phyloP scores from a whole-genome alignment of 2,329 filamentous ascomycete species.

The Plectosphaerella cucumerina region DNA sequence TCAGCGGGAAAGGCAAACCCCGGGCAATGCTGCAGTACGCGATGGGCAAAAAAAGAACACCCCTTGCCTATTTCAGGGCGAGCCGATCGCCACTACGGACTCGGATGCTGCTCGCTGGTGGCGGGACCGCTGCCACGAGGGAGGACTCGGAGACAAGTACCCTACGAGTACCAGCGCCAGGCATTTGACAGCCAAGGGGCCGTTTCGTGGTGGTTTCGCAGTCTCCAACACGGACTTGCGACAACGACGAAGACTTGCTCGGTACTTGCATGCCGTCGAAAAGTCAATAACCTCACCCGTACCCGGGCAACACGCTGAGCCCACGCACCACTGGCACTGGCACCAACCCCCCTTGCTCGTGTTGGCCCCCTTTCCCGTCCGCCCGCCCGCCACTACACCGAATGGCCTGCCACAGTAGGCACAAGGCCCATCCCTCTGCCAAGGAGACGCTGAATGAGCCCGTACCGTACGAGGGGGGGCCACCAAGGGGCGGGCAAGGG shows the following conservation, averaged over 20 bases:
- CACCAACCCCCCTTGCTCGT: no score
- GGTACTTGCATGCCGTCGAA: not conserved
- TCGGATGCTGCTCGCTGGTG: not conserved
- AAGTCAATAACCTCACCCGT: no score
- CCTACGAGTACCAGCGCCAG: not conserved
- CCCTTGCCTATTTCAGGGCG: not conserved
- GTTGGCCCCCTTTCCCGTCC: no score
- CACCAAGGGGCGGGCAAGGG: not conserved
- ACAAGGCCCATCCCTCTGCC: not conserved
- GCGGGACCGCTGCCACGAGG: no score
- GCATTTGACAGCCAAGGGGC: not conserved
- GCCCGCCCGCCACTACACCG: no score
- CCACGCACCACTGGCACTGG: not conserved
- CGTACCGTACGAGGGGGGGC: no score
- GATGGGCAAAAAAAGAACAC: not conserved
- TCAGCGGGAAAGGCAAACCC: not conserved
- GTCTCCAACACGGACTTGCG: not conserved
- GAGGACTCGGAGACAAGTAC: not conserved
- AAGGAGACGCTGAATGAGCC: not conserved
- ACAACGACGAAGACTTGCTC: no score
- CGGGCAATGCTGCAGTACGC: not conserved
- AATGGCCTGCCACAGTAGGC: not conserved
- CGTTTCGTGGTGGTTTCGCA: no score
- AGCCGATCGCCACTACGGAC: not conserved
- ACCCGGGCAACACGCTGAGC: not conserved